phyloP scores from a whole-genome alignment of 495 filamentous ascomycete genomes.

The Trypethelium eluteriae region DNA sequence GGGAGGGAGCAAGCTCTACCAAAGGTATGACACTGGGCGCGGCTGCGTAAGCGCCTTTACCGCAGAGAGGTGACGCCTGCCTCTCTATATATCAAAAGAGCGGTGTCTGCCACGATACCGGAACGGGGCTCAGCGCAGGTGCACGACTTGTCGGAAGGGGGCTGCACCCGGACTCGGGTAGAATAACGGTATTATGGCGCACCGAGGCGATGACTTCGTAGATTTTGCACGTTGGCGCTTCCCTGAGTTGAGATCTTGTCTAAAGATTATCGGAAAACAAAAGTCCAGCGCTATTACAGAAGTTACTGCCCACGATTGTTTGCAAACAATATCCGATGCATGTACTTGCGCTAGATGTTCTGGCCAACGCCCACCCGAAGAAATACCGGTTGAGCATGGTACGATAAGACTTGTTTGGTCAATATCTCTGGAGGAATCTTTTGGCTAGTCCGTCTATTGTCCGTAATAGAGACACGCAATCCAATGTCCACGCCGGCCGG shows the following conservation, averaged over 20 bases:
- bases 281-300: not conserved
- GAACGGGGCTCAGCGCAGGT: not conserved
- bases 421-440: not conserved
- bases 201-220: not conserved
- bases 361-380: not conserved
- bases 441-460: not conserved
- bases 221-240: not conserved
- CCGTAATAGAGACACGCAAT: not conserved
- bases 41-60: too few species aligned
- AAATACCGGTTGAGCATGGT: not conserved
- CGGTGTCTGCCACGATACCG: not conserved
- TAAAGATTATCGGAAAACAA: not conserved
- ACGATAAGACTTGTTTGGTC: not conserved
- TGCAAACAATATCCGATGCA: not conserved
- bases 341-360: not conserved
- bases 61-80: too few species aligned
- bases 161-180: not conserved
- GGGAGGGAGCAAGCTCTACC: too few species aligned
- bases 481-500: not conserved
- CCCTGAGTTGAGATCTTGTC: conserved; percentile 1
- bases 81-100: not conserved
- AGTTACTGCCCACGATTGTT: not conserved
- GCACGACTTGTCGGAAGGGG: not conserved
- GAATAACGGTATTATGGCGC: not conserved
- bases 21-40: too few species aligned